Evolutionary conservation across 2,329 filamentous ascomycete genomes (phyloP).

Genomic region (Alternaria sp.): DNA sequence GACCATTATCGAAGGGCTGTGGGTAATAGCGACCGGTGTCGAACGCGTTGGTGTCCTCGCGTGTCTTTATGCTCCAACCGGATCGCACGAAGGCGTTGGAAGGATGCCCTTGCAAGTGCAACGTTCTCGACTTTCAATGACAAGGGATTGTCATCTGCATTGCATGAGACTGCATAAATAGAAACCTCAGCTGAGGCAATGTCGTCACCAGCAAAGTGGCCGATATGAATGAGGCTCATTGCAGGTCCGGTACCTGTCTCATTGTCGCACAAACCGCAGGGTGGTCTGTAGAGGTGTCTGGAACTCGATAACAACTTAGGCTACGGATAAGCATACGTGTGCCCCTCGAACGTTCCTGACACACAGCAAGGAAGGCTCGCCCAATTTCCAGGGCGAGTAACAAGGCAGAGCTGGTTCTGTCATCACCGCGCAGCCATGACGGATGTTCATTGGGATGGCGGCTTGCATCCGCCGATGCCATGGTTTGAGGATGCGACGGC

Average conservation of each 20-base stretch:
- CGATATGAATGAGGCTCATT: constrained; percentile 21
- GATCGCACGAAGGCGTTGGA: constrained; percentile 18
- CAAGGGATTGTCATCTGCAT: constrained; percentile 18
- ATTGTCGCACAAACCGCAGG: constrained; percentile 22
- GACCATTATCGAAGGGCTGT: constrained; percentile 1
- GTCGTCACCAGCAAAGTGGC: constrained; percentile 23
- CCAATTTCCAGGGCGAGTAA: constrained; percentile 20
- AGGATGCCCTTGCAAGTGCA: constrained; percentile 19
- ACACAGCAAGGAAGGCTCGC: constrained; percentile 26
- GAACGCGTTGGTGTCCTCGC: constrained; percentile 15
- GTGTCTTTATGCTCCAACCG: constrained; percentile 27
- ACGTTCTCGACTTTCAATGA: constrained; percentile 27
- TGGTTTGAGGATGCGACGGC: constrained; percentile 34
- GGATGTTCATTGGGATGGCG: constrained; percentile 32
- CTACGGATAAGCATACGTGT: constrained; percentile 1
- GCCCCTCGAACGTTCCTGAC: constrained; percentile 17
- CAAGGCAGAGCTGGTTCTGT: constrained; percentile 29
- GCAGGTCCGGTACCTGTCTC: constrained; percentile 16
- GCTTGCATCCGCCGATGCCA: constrained; percentile 41
- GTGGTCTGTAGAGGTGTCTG: constrained; percentile 7
- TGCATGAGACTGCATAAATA: constrained; percentile 28
- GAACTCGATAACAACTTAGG: constrained; percentile 12
- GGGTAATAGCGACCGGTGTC: constrained; percentile 11
- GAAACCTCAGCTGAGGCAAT: constrained; percentile 22
- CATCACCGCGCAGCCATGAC: constrained; percentile 42